phyloP scores from a whole-genome alignment of 2,329 filamentous ascomycete species.

The Fusarium udum region DNA sequence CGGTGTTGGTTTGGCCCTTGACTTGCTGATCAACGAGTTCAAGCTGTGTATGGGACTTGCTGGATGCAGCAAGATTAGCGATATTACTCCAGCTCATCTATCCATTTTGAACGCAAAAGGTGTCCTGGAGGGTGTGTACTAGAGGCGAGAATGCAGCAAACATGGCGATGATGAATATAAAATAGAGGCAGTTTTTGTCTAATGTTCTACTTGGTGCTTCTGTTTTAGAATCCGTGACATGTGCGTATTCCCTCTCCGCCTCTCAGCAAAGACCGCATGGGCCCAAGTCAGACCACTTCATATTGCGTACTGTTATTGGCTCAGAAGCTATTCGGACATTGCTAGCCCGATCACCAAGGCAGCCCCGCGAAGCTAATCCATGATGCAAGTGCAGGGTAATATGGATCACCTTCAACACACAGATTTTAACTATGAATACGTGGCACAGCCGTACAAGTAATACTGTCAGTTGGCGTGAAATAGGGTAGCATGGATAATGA shows the following conservation, averaged over 20 bases:
- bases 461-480: not conserved
- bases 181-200: not conserved
- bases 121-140: not conserved
- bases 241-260: not conserved
- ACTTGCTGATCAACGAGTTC: not conserved
- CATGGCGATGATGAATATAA: rapidly evolving
- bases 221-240: too few species aligned
- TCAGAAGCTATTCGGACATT: not conserved
- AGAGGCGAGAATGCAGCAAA: not conserved
- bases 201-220: rapidly evolving
- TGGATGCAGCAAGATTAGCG: not conserved
- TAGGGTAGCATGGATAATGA: too few species aligned
- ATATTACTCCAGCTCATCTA: not conserved
- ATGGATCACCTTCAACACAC: too few species aligned
- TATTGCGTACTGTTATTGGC: rapidly evolving
- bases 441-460: not conserved
- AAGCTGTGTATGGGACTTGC: not conserved
- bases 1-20: not conserved
- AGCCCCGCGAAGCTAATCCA: not conserved
- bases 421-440: not conserved
- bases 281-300: rapidly evolving
- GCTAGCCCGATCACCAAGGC: not conserved
- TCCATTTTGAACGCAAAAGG: not conserved
- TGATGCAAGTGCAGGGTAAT: not conserved
- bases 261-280: not conserved